Conservation (phyloP, 352 stramenopile genomes). For the Phytophthora megakarya region DNA sequence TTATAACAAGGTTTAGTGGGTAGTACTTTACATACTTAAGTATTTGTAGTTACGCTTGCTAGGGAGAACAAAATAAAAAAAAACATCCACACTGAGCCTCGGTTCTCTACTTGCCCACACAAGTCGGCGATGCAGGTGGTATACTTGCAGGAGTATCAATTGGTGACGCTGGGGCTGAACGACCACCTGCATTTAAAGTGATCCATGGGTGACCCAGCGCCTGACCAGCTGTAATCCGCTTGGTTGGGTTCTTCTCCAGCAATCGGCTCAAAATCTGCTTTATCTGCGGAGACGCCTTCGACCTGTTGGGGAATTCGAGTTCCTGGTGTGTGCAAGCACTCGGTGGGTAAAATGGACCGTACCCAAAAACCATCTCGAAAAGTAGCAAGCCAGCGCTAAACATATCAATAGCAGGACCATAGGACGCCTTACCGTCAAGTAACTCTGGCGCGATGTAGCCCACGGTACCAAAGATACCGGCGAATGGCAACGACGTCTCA, state of each 20-base stretch:
- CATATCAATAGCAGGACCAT: constrained; percentile 72
- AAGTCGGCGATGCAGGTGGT: constrained; percentile 13
- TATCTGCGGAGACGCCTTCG: constrained; percentile 41
- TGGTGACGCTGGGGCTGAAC: constrained; percentile 46
- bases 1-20: not conserved
- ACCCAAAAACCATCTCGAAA: constrained; percentile 81
- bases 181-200: constrained; percentile 35
- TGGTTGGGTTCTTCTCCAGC: constrained; percentile 70
- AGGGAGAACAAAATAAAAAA: constrained; percentile 20
- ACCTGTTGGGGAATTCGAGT: constrained; percentile 58
- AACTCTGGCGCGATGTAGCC: constrained; percentile 77
- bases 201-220: constrained; percentile 89
- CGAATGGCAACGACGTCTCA: constrained; percentile 59
- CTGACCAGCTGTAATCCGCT: constrained; percentile 78
- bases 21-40: no score
- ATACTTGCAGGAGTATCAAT: constrained; percentile 1
- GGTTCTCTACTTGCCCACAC: constrained; percentile 23
- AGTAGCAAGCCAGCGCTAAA: constrained; percentile 75
- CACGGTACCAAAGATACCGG: constrained; percentile 70
- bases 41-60: constrained; percentile 10
- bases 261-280: constrained; percentile 76
- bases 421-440: constrained; percentile 52
- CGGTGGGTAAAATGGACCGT: constrained; percentile 72
- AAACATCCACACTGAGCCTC: not conserved
- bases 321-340: constrained; percentile 64